Conservation (phyloP, 345 rosid genomes). For the Syzygium oleosum region DNA sequence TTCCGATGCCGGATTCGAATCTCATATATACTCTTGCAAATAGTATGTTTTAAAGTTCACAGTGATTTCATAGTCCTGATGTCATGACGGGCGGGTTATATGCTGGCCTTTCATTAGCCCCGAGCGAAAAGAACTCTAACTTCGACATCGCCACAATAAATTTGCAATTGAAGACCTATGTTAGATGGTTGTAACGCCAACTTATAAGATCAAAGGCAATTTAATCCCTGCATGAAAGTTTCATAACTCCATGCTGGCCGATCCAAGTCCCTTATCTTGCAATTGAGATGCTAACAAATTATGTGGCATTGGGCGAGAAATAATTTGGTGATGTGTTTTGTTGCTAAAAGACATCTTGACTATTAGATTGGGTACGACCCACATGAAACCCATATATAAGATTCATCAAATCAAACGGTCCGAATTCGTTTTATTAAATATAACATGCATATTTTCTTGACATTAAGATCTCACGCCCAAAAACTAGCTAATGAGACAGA, state of each 20-base stretch:
- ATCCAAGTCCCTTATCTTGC: not conserved
- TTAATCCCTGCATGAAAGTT: not conserved
- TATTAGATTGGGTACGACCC: too few relatives aligned
- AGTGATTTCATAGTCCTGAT: not conserved
- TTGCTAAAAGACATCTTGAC: not conserved
- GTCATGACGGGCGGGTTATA: not conserved
- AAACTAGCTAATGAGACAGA: not conserved
- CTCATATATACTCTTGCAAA: not conserved
- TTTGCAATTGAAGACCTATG: not conserved
- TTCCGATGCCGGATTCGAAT: not conserved
- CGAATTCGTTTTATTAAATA: not conserved
- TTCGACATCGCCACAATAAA: not conserved
- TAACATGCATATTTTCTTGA: not conserved
- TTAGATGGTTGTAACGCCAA: fast-evolving
- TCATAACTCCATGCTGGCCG: not conserved
- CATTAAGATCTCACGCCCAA: not conserved
- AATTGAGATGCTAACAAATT: not conserved
- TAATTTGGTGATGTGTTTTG: not conserved
- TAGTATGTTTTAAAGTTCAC: not conserved
- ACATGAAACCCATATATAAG: not conserved
- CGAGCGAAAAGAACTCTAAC: not conserved
- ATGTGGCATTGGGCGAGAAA: not conserved
- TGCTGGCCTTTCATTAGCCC: not conserved
- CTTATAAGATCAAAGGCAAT: not conserved
- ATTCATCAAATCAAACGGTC: not conserved